Evolutionary conservation across 2,329 filamentous ascomycete species (phyloP), one percentile per base, ranked within the genome.

Genomic region (Epichloe sibirici): DNA sequence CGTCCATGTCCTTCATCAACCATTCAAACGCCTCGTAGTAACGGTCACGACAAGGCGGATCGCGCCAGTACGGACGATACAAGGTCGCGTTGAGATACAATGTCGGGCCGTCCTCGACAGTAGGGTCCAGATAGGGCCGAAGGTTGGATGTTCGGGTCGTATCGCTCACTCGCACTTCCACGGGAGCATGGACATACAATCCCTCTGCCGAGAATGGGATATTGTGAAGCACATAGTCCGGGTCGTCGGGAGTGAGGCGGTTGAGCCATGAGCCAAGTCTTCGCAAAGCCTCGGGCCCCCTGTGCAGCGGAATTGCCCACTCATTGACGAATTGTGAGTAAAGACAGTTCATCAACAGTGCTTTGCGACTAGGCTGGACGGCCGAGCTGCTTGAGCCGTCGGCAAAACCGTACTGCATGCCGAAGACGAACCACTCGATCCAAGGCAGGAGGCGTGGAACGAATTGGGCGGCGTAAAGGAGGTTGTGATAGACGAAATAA

Each of bases 291-390:
- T 96, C 90, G 13, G 91, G 91, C 0, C 93, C 93, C 59, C 86
- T 85, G 57, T 82, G 74, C 1, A 98, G 76, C 1, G 93, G 91
- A 6, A 98, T 78, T 0, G 91, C 91, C 93, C 93, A 98, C 67
- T 98, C 93, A 67, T 98, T 96, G 58, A 98, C 93, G 62, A 89
- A 95, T 65, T 98, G 93, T n/a, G 87, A 91, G 74, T 96, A 98
- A 5, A 97, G 79, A 63, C 93, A 98, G 72, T 98, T 93, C 87
- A 98, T 91, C 50, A 96, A 76, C 45, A 97, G 78, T 12, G 90
- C 91, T 57, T 85, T 74, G 55, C 86, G 82, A 57, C 86, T 86
- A 23, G 85, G 82, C 68, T 96, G 86, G 17, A 96, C 80, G 5
- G 86, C 91, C n/a, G 77, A 75, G 42, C 82, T 85, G 50, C 77